phyloP scores from a whole-genome alignment of 129 eudicot genomes.

The Daucus carota region DNA sequence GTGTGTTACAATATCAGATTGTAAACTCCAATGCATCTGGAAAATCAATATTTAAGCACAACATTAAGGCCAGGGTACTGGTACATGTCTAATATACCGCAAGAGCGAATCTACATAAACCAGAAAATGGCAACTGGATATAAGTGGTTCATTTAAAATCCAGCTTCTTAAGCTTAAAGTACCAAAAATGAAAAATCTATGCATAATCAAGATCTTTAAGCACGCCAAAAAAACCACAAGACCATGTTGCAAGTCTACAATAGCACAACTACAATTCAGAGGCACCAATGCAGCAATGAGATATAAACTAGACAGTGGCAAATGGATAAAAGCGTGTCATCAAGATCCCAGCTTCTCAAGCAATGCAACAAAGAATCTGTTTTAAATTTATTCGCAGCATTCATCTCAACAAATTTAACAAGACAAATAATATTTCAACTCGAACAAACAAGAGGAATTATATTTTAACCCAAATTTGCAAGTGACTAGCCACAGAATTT shows the following conservation, averaged over 20 bases:
- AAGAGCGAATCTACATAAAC: background rate
- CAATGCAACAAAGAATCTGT: background rate
- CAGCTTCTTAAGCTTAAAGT: background rate
- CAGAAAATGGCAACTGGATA: background rate
- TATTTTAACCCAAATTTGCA: background rate
- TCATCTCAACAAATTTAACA: background rate
- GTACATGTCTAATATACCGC: background rate
- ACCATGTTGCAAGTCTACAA: background rate
- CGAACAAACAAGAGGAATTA: too few species aligned
- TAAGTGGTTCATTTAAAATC: background rate
- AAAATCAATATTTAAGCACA: background rate
- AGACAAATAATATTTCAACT: too few species aligned
- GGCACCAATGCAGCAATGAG: background rate
- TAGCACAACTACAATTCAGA: background rate
- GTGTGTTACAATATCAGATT: background rate
- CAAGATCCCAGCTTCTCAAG: background rate
- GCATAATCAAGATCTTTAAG: background rate
- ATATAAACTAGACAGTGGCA: background rate
- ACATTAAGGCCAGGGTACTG: background rate
- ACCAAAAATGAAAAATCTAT: background rate
- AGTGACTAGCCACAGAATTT: background rate
- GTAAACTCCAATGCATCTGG: background rate
- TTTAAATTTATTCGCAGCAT: background rate
- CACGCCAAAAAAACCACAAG: background rate
- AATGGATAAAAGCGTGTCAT: background rate